phyloP scores from a whole-genome alignment of 164 flowering plant genomes.

The Macadamia integrifolia region DNA sequence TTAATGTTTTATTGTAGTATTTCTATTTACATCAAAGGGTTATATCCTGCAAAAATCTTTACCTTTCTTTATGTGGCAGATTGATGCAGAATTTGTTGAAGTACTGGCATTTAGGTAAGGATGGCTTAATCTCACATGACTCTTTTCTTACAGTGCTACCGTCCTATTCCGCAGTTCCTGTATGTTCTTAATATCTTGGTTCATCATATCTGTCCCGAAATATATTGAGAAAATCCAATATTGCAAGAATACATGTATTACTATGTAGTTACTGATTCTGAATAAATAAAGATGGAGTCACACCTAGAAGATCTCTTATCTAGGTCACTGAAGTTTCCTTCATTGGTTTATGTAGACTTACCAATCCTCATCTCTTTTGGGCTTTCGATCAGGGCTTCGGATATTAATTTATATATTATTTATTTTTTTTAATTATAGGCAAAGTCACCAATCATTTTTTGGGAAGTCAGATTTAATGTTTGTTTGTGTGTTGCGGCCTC shows the following conservation, averaged over 20 bases:
- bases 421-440: slow-evolving; percentile 3
- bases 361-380: too few species aligned
- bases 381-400: too few species aligned
- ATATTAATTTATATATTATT: too few species aligned
- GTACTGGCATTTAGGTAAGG: slow-evolving; percentile 69
- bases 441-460: slow-evolving; percentile 55
- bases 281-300: too few species aligned
- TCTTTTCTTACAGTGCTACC: not conserved
- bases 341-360: too few species aligned
- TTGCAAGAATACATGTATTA: not conserved
- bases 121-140: not conserved
- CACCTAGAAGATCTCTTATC: too few species aligned
- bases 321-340: too few species aligned
- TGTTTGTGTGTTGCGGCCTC: slow-evolving; percentile 64
- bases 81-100: slow-evolving; percentile 72
- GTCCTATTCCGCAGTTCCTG: not conserved
- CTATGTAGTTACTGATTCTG: too few species aligned
- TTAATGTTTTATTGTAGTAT: not conserved
- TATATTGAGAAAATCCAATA: not conserved
- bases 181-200: not conserved
- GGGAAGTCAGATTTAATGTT: slow-evolving; percentile 66
- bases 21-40: too few species aligned
- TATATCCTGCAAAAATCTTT: not conserved
- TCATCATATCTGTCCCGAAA: not conserved
- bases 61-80: slow-evolving; percentile 31